Conservation (phyloP, 306 rosid species). For the Glycine tomentella region DNA sequence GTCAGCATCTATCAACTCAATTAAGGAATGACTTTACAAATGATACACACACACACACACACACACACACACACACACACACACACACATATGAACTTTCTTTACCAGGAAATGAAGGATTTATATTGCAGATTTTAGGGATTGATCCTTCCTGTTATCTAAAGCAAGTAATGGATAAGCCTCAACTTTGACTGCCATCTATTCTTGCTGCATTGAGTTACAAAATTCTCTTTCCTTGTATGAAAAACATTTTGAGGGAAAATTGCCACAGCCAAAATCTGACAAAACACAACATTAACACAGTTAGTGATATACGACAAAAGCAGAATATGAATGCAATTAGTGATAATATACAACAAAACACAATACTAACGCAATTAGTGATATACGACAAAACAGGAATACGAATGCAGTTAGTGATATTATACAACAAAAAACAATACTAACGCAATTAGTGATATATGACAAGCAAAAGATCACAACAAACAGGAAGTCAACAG, state of each 20-base stretch:
- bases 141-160: conserved; percentile 39
- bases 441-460: neutral
- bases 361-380: conserved; percentile 20
- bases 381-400: conserved; percentile 33
- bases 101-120: conserved; percentile 47
- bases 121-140: conserved; percentile 42
- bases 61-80: no score
- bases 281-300: conserved; percentile 40
- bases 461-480: conserved; percentile 1
- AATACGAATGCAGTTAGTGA: conserved; percentile 19
- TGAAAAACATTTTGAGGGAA: conserved; percentile 32
- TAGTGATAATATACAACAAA: no score
- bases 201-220: conserved; percentile 48
- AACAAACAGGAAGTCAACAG: no score
- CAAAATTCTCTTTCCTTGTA: conserved; percentile 35
- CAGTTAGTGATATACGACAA: no score
- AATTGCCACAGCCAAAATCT: conserved; percentile 38
- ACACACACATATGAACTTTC: no score
- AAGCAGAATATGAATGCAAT: no score
- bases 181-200: conserved; percentile 50
- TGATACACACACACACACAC: no score
- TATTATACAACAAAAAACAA: neutral
- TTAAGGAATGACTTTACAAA: conserved; percentile 5
- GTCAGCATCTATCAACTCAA: conserved; percentile 31
- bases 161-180: conserved; percentile 44